Evolutionary conservation across 805 yeast genomes (phyloP).

Genomic region (Myxozyma vanderwaltii): DNA sequence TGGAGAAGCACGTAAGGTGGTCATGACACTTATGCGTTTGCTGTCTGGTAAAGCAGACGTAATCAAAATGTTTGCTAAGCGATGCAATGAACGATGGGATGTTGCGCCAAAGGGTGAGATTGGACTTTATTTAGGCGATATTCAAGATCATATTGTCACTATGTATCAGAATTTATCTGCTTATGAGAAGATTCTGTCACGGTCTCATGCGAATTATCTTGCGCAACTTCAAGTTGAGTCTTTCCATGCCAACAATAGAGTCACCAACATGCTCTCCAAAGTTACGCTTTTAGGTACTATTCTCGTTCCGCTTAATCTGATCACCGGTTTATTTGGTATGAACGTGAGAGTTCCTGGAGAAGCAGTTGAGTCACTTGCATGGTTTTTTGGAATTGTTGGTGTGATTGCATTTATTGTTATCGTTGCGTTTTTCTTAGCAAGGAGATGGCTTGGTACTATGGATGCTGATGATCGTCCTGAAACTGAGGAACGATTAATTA

Average conservation of each 20-base stretch:
- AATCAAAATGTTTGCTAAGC: conserved; percentile 90
- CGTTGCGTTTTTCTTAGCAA: conserved; percentile 47
- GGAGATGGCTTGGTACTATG: conserved; percentile 22
- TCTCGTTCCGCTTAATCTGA: conserved; percentile 82
- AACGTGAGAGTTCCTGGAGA: conserved; percentile 86
- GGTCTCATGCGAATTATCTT: conserved; percentile 88
- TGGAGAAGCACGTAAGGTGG: conserved; percentile 86
- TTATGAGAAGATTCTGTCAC: conserved; percentile 88
- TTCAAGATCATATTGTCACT: conserved; percentile 94
- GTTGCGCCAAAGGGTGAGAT: conserved; percentile 80
- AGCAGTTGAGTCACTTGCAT: conserved; percentile 48
- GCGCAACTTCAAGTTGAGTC: conserved; percentile 95
- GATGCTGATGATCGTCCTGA: background rate
- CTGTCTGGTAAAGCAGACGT: conserved; percentile 95
- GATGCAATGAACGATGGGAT: conserved; percentile 76
- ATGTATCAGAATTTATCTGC: conserved; percentile 90
- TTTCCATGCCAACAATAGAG: conserved; percentile 79
- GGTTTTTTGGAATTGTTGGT: conserved; percentile 73
- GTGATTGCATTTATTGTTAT: conserved; percentile 50
- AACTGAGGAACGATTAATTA: background rate
- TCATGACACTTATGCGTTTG: conserved; percentile 88
- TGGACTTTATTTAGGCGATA: conserved; percentile 90
- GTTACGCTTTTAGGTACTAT: conserved; percentile 90
- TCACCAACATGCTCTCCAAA: conserved; percentile 82
- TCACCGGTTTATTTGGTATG: conserved; percentile 96